A percentile compares a stretch with the other conserved stretches of the same genome.
Conservation (phyloP, 192 early-diverging fungal genomes). For the Oehlia diaphana region DNA sequence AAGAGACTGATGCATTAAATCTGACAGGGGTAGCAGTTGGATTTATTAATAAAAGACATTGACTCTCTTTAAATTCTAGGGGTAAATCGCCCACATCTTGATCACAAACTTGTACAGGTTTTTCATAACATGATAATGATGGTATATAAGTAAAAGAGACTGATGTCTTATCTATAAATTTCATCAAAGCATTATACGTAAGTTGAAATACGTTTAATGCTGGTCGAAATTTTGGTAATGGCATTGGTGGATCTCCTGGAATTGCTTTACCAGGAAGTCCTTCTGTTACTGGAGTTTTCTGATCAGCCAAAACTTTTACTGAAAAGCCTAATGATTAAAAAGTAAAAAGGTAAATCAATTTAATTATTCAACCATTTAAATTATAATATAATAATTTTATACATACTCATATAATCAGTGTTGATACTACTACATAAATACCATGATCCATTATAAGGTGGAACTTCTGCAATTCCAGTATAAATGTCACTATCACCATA, state of each 20-base stretch:
- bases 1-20: not conserved
- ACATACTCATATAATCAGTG: constrained; percentile 4
- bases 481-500: not conserved
- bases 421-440: not conserved
- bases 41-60: not conserved
- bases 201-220: not conserved
- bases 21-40: not conserved
- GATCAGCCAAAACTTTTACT: not conserved
- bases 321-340: not conserved
- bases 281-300: not conserved
- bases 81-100: not conserved
- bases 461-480: not conserved
- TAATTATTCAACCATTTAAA: too few relatives aligned
- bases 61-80: not conserved
- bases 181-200: not conserved
- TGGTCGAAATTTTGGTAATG: not conserved
- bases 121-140: constrained; percentile 12
- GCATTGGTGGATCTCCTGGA: not conserved
- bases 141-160: not conserved
- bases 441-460: not conserved
- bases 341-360: not conserved
- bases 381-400: too few relatives aligned
- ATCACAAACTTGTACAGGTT: constrained; percentile 7
- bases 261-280: not conserved
- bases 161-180: not conserved